Percentiles rank a stretch among this genome's conserved stretches.
Evolutionary conservation across 768 basidiomycete species (phyloP).

Genomic region (Pleurotus citrinopileatus): DNA sequence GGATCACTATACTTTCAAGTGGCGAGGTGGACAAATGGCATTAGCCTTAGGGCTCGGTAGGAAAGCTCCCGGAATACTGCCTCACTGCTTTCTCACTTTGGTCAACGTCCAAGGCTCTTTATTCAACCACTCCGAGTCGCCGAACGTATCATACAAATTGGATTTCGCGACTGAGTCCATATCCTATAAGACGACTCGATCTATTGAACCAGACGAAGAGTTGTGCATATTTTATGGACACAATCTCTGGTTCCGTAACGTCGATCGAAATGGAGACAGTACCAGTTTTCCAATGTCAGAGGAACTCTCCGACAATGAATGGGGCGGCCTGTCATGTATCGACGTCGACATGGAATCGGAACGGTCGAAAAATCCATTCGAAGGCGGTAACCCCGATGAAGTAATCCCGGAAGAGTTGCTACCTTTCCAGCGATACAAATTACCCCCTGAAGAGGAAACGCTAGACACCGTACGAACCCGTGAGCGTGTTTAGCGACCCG

Average conservation of each 20-base stretch:
- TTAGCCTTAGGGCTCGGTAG: conserved; percentile 76
- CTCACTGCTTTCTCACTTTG: conserved; percentile 4
- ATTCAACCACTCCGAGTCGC: conserved; percentile 72
- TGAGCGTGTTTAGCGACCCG: conserved; percentile 19
- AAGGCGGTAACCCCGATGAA: conserved; percentile 38
- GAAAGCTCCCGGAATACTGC: conserved; percentile 10
- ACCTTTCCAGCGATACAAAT: conserved; percentile 63
- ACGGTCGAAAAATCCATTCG: conserved; percentile 24
- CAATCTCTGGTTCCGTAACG: conserved; percentile 51
- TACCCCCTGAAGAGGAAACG: conserved; percentile 63
- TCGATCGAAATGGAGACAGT: not conserved
- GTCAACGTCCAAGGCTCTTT: conserved; percentile 56
- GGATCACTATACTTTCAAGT: conserved; percentile 76
- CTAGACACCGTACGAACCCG: conserved; percentile 65
- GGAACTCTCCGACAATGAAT: conserved; percentile 36
- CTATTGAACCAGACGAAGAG: conserved; percentile 62
- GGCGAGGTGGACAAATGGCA: conserved; percentile 73
- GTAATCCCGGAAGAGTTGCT: conserved; percentile 55
- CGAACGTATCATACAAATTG: conserved; percentile 67
- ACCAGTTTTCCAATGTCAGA: not conserved
- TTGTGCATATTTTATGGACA: conserved; percentile 78
- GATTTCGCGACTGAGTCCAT: conserved; percentile 57
- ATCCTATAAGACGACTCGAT: conserved; percentile 53
- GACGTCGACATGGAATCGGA: conserved; percentile 17
- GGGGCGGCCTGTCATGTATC: conserved; percentile 39